phyloP scores from a whole-genome alignment of 129 eudicot species.

The Flaveria robusta region DNA sequence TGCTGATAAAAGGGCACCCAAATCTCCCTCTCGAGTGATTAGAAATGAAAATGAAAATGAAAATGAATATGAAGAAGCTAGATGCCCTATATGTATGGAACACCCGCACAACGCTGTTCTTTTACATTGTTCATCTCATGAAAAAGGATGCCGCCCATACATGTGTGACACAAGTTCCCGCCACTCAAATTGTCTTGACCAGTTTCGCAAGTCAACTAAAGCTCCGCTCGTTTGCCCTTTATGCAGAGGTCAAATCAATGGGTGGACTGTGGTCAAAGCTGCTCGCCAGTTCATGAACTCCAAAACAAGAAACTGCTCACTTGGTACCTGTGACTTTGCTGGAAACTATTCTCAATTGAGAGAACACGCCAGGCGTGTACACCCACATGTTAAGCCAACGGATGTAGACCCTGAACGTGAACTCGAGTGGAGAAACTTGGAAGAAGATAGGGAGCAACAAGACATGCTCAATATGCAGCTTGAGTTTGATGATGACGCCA shows the following conservation, averaged over 20 bases:
- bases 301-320: slow-evolving; percentile 57
- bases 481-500: slow-evolving; percentile 18
- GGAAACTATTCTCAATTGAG: slow-evolving; percentile 55
- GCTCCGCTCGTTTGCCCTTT: slow-evolving; percentile 51
- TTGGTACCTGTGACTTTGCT: slow-evolving; percentile 47
- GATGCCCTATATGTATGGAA: slow-evolving; percentile 70
- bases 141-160: slow-evolving; percentile 76
- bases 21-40: slow-evolving; percentile 10
- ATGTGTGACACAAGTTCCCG: slow-evolving; percentile 72
- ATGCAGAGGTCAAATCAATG: slow-evolving; percentile 57
- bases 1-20: slow-evolving; percentile 22
- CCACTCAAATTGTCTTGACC: slow-evolving; percentile 71
- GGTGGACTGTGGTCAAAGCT: slow-evolving; percentile 41
- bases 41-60: slow-evolving; percentile 35
- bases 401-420: slow-evolving; percentile 49
- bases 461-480: slow-evolving; percentile 41
- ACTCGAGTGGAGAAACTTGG: slow-evolving; percentile 43
- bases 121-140: slow-evolving; percentile 54
- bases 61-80: slow-evolving; percentile 59
- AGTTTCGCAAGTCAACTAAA: slow-evolving; percentile 45
- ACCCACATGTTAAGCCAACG: slow-evolving; percentile 51
- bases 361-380: slow-evolving; percentile 56
- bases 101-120: slow-evolving; percentile 75
- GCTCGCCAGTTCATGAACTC: slow-evolving; percentile 61
- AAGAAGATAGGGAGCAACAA: slow-evolving; percentile 36